Percentiles rank a stretch among this genome's conserved stretches.
Conservation (phyloP, 345 rosid genomes). For the Pelargonium nanum region DNA sequence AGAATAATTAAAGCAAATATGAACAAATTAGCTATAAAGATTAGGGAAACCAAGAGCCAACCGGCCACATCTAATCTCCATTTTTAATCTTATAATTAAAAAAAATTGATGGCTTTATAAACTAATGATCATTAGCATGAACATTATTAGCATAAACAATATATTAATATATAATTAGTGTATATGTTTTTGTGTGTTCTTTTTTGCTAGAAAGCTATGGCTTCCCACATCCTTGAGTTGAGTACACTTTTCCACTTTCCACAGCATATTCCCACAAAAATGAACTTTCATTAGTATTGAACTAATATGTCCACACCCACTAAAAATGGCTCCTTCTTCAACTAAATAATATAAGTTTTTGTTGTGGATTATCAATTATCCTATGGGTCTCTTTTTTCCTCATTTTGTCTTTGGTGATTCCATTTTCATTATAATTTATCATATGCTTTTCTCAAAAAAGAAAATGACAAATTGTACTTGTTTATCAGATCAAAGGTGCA, state of each 20-base stretch:
- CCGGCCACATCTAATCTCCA: neutral
- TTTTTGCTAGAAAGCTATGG: neutral
- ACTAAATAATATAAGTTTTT: no score
- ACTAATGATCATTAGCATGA: neutral
- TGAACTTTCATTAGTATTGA: neutral
- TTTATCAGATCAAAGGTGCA: no score
- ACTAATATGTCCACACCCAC: neutral
- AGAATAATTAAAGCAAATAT: no score
- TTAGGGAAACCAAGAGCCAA: neutral
- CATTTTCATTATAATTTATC: no score
- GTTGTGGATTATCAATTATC: neutral
- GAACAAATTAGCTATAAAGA: no score
- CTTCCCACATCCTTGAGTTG: neutral
- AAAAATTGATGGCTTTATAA: neutral
- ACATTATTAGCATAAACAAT: no score
- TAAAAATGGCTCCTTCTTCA: neutral
- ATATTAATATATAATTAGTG: neutral
- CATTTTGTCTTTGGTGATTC: neutral
- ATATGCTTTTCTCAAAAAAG: no score
- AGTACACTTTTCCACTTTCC: neutral
- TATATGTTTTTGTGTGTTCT: neutral
- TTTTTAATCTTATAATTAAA: no score
- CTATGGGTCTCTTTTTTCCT: neutral
- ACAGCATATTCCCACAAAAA: neutral
- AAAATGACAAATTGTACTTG: no score